Conservation (phyloP, 2,329 filamentous ascomycete species). For the Fusarium paranaense region DNA sequence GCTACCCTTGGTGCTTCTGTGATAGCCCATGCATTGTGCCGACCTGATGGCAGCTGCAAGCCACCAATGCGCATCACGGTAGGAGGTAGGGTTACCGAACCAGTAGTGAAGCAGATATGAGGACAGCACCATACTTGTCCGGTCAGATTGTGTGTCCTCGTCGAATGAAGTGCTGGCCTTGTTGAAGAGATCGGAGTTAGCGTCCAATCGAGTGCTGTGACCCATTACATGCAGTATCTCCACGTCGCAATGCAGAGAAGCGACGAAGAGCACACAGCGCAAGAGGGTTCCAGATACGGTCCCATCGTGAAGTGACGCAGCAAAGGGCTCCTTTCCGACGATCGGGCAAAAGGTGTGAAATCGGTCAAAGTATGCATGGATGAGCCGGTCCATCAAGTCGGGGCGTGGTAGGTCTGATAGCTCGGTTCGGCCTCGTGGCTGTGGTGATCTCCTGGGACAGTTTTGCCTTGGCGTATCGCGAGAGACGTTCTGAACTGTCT, state of each 20-base stretch:
- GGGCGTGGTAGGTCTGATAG: background rate
- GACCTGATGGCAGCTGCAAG: background rate
- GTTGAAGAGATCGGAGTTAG: background rate
- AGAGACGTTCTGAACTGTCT: background rate
- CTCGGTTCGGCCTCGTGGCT: background rate
- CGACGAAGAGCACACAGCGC: constrained; percentile 2
- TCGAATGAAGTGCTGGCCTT: background rate
- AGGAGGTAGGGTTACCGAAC: constrained; percentile 13
- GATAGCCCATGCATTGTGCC: background rate
- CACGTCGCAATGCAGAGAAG: constrained; percentile 3
- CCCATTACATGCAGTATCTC: constrained; percentile 12
- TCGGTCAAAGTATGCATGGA: constrained; percentile 11
- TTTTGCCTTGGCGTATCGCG: background rate
- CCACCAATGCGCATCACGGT: background rate
- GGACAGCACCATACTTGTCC: background rate
- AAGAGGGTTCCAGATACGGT: background rate
- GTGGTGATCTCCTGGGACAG: background rate
- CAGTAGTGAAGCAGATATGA: constrained; percentile 24
- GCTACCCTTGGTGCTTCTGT: background rate
- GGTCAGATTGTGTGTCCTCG: background rate
- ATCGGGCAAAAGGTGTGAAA: constrained; percentile 11
- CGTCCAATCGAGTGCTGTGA: background rate
- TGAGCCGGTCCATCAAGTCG: background rate
- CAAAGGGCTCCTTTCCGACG: background rate
- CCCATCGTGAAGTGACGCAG: background rate